Evolutionary conservation across 768 basidiomycete species (phyloP).

Genomic region (Trametes cingulata): DNA sequence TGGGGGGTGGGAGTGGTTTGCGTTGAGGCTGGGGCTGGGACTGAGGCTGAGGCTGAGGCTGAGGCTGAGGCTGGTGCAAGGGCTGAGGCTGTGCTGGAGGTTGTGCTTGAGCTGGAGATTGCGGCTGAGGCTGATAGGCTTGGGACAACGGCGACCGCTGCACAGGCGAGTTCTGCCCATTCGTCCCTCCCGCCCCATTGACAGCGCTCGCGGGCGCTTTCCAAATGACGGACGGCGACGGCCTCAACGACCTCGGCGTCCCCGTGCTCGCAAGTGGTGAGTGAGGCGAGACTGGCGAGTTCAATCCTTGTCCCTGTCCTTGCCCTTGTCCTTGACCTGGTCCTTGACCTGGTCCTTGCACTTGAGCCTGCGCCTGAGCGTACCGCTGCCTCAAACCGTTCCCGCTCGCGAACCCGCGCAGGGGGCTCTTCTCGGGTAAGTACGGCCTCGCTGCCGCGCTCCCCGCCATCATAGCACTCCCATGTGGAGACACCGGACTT

Average conservation of each 20-base stretch:
- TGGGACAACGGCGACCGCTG: conserved; percentile 10
- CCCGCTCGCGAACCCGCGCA: conserved; percentile 10
- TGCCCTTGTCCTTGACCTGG: too few species aligned
- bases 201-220: conserved; percentile 4
- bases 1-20: not conserved
- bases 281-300: not conserved
- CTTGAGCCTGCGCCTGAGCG: conserved; percentile 4
- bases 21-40: not conserved
- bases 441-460: conserved; percentile 6
- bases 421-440: conserved; percentile 14
- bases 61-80: not conserved
- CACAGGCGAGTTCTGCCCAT: not conserved
- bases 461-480: too few species aligned
- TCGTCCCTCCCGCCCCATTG: not conserved
- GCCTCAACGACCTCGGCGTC: conserved; percentile 7
- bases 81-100: not conserved
- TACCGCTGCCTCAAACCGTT: conserved; percentile 1
- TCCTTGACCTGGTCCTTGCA: too few species aligned
- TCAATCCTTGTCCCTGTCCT: too few species aligned
- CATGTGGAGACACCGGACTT: too few species aligned
- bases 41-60: not conserved
- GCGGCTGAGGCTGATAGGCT: not conserved
- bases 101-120: not conserved
- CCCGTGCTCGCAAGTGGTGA: not conserved
- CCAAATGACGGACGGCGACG: conserved; percentile 18